Base-by-base conservation (phyloP, 2,329 filamentous ascomycete genomes). In the Aspergillus persii region DNA sequence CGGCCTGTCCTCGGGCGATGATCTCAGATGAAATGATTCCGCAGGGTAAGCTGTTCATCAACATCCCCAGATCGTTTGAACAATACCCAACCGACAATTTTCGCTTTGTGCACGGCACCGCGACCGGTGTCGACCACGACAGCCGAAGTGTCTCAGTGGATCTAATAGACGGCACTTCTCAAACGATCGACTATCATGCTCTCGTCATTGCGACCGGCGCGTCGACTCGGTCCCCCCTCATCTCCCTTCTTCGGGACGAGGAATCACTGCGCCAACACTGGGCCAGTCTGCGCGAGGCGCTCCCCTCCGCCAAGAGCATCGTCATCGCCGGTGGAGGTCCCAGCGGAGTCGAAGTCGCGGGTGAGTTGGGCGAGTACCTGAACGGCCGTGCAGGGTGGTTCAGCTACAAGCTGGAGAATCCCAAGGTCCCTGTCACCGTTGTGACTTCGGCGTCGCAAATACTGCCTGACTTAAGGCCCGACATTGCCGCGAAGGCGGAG, bases 361-460 rank as follows among this genome's bases (percentile, higher is more conserved):
- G 81, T 15, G 80, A 83, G 60, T 69, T 83, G 0, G 83, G 80
- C 30, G 80, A 84, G 61, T 74, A 78, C 63, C 72, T 84, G 15
- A 85, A 85, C 58, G 79, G 81, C 1, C 72, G 71, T 2, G 68
- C 77, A 0, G 74, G 79, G 4, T 75, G 69, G 69, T 75, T 81
- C 59, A 67, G 53, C 47, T 47, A 39, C 23, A 63, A 57, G n/a
- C n/a, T 54, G 1, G 31, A 52, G 4, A 50, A 58, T 2, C 63
- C 77, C 2, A 78, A 76, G 15, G 76, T 80, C 1, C 36, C 63
- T 0, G 82, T 84, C 39, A 83, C 78, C 0, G 60, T 84, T 2
- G 69, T 83, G 26, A 81, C 77, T 0, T 68, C 73, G 2, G 69
- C 62, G 0, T 36, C 70, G 2, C 66, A 74, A 29, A 71, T 84